These are phyloP conservation scores for Fennellomyces sp. DNA, from an alignment of 371 early-diverging fungal species.

Conservation along the genomic window DNA sequence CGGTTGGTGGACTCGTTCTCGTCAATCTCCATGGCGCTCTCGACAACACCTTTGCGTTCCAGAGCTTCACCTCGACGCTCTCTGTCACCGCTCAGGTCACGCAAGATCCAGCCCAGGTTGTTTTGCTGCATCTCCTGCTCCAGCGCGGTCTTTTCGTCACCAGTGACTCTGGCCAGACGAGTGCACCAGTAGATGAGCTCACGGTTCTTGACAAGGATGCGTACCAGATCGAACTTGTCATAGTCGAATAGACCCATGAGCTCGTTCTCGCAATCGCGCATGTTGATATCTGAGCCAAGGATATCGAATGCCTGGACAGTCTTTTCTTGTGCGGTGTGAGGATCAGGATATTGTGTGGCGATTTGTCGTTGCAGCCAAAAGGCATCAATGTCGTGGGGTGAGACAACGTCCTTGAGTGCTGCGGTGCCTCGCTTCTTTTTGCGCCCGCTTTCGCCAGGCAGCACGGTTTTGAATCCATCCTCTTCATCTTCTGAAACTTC, in stretches of 20 bases:
- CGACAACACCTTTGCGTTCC: slow-evolving; percentile 73
- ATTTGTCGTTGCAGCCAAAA: slow-evolving; percentile 97
- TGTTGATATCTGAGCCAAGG: slow-evolving; percentile 67
- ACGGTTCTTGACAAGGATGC: slow-evolving; percentile 83
- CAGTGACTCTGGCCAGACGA: slow-evolving; percentile 75
- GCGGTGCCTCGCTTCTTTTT: slow-evolving; percentile 31
- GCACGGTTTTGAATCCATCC: slow-evolving; percentile 57
- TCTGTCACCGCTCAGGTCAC: slow-evolving; percentile 65
- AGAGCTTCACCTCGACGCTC: slow-evolving; percentile 73
- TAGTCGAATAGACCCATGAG: slow-evolving; percentile 93
- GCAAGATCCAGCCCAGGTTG: slow-evolving; percentile 75
- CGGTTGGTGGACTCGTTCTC: slow-evolving; percentile 29
- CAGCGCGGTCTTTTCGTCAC: slow-evolving; percentile 56
- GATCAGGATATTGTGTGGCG: slow-evolving; percentile 80
- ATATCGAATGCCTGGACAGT: slow-evolving; percentile 77
- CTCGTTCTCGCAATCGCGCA: slow-evolving; percentile 93
- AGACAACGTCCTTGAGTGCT: slow-evolving; percentile 35
- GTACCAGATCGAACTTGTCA: slow-evolving; percentile 92
- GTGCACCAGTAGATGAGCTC: slow-evolving; percentile 94
- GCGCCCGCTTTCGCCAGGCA: slow-evolving; percentile 47
- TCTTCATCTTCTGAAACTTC: slow-evolving; percentile 45
- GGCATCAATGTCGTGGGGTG: slow-evolving; percentile 90
- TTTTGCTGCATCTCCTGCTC: slow-evolving; percentile 72
- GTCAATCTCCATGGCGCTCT: slow-evolving; percentile 56
- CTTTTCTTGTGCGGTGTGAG: slow-evolving; percentile 87